Evolutionary conservation across 2,329 filamentous ascomycete species (phyloP).

Genomic region (Fusarium sarcochroum): DNA sequence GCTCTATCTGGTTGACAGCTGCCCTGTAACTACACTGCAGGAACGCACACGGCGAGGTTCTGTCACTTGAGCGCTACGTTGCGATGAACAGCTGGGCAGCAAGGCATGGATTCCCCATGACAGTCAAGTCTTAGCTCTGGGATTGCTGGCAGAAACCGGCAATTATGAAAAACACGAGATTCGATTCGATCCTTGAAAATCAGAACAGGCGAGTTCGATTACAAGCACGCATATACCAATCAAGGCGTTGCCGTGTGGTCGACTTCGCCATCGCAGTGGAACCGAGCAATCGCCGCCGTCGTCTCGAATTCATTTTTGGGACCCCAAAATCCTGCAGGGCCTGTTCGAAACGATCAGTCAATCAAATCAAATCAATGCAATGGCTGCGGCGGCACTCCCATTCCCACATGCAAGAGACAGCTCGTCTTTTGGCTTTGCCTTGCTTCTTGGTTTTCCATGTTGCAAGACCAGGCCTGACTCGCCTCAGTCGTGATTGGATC

Average conservation of each 20-base stretch:
- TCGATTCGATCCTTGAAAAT: constrained; percentile 31
- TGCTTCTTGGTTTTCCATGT: constrained; percentile 19
- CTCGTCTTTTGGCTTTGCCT: constrained; percentile 11
- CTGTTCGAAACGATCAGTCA: constrained; percentile 10
- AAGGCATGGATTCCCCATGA: constrained; percentile 29
- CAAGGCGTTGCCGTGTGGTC: constrained; percentile 31
- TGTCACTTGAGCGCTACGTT: constrained; percentile 14
- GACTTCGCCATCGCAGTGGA: constrained; percentile 43
- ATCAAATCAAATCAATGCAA: constrained; percentile 5
- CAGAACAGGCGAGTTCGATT: constrained; percentile 5
- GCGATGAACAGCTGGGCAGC: constrained; percentile 18
- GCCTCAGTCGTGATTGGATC: constrained; percentile 47
- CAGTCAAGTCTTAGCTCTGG: constrained; percentile 16
- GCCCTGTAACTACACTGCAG: constrained; percentile 32
- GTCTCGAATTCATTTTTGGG: constrained; percentile 33
- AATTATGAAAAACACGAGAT: constrained; percentile 28
- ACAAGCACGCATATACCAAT: constrained; percentile 39
- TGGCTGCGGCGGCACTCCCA: constrained; percentile 37
- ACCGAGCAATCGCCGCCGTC: constrained; percentile 41
- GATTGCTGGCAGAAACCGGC: constrained; percentile 24
- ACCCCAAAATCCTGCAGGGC: constrained; percentile 24
- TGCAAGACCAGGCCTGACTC: constrained; percentile 49
- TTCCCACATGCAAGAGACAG: constrained; percentile 47
- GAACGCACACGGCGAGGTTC: constrained; percentile 15
- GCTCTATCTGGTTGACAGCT: constrained; percentile 27